Evolutionary conservation across 73 alveolate species (phyloP).

Genomic region (Halteria grandinella): DNA sequence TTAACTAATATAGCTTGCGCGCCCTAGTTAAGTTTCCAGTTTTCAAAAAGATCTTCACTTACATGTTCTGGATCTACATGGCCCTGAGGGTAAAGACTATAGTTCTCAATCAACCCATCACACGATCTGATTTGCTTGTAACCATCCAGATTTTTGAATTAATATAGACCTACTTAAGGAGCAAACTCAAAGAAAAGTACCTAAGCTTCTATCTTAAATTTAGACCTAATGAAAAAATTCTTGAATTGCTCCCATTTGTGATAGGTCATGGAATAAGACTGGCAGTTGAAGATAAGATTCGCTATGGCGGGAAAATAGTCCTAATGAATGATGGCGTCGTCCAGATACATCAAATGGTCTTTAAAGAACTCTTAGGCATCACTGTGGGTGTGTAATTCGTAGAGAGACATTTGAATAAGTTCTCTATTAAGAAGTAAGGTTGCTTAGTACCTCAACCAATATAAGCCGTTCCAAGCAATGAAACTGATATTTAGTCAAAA

Average conservation of each 20-base stretch:
- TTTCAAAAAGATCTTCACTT: neutral
- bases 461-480: neutral
- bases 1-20: neutral
- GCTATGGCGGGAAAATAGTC: slow-evolving; percentile 43
- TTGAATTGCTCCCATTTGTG: slow-evolving; percentile 37
- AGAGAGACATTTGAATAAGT: slow-evolving; percentile 2
- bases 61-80: slow-evolving; percentile 29
- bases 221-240: slow-evolving; percentile 19
- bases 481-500: neutral
- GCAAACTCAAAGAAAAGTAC: slow-evolving; percentile 8
- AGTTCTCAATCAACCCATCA: neutral
- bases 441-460: neutral
- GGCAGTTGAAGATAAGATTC: slow-evolving; percentile 31
- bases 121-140: neutral
- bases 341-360: slow-evolving; percentile 8
- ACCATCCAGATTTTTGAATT: neutral
- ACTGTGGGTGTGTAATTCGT: slow-evolving; percentile 8
- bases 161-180: slow-evolving; percentile 14
- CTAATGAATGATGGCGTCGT: neutral
- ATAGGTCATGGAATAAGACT: slow-evolving; percentile 35
- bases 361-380: slow-evolving; percentile 30
- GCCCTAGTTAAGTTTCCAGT: slow-evolving; percentile 2
- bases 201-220: neutral
- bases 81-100: slow-evolving; percentile 1
- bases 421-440: slow-evolving; percentile 13